Conservation (phyloP, 768 basidiomycete genomes). For the Pulveroboletus sp. region DNA sequence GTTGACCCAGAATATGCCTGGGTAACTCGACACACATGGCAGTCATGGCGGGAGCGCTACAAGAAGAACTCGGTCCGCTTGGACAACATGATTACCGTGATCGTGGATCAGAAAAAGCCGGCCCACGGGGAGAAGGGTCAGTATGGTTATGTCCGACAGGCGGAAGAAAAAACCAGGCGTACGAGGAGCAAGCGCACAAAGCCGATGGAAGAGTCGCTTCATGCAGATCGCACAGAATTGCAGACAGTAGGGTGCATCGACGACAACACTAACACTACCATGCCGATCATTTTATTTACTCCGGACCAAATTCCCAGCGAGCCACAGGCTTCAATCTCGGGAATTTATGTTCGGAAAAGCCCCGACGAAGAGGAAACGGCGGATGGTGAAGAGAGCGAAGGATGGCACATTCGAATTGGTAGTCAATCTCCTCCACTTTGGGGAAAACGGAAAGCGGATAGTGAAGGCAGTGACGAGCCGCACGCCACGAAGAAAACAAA, state of each 20-base stretch:
- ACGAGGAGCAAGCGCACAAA: conserved; percentile 44
- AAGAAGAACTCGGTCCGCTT: conserved; percentile 74
- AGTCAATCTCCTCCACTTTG: conserved; percentile 60
- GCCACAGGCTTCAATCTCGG: conserved; percentile 28
- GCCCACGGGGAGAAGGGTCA: conserved; percentile 72
- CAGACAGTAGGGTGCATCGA: conserved; percentile 11
- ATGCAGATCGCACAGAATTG: conserved; percentile 18
- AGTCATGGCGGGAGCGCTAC: conserved; percentile 86
- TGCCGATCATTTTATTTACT: conserved; percentile 26
- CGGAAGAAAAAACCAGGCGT: conserved; percentile 66
- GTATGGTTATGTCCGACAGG: conserved; percentile 73
- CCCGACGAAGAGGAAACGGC: conserved; percentile 67
- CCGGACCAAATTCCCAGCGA: conserved; percentile 17
- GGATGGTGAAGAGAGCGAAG: conserved; percentile 48
- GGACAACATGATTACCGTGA: conserved; percentile 55
- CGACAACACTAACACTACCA: conserved; percentile 2
- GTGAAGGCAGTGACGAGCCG: conserved; percentile 32
- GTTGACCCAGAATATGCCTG: conserved; percentile 69
- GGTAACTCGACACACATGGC: conserved; percentile 84
- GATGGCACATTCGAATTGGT: conserved; percentile 66
- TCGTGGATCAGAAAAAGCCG: conserved; percentile 69
- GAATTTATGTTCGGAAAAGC: conserved; percentile 32
- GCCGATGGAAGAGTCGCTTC: conserved; percentile 24
- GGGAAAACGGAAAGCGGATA: conserved; percentile 54
- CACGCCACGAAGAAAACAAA: conserved; percentile 40